A percentile compares a stretch with the other conserved stretches of the same genome.
Conservation (phyloP, 1,284 basidiomycete species). For the Neonothopanus nambi region DNA sequence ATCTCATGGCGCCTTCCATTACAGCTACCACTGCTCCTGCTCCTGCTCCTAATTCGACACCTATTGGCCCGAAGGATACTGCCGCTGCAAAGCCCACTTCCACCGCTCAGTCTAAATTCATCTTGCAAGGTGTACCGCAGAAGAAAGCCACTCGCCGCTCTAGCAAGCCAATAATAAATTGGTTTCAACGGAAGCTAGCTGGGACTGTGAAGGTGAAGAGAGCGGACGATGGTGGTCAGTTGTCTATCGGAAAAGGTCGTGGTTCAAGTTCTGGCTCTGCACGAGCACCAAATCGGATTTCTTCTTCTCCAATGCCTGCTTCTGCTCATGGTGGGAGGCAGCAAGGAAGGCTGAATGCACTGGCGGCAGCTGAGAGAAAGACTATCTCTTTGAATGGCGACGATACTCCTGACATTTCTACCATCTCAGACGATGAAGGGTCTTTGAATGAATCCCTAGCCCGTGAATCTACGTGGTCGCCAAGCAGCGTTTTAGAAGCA, state of each 20-base stretch:
- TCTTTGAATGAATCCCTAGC: constrained; percentile 54
- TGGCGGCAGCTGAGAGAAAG: constrained; percentile 43
- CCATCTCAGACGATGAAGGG: constrained; percentile 45
- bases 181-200: constrained; percentile 86
- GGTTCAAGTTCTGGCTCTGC: constrained; percentile 23
- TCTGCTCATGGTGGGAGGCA: constrained; percentile 31
- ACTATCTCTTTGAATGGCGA: constrained; percentile 68
- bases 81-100: constrained; percentile 1
- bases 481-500: constrained; percentile 70
- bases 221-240: constrained; percentile 29
- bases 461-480: constrained; percentile 74
- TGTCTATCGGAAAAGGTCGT: constrained; percentile 28
- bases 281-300: constrained; percentile 34
- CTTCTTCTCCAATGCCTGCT: constrained; percentile 42
- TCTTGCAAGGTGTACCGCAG: constrained; percentile 37
- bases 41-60: not conserved
- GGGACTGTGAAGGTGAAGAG: constrained; percentile 57
- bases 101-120: constrained; percentile 18
- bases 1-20: constrained; percentile 13
- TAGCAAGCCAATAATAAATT: constrained; percentile 87
- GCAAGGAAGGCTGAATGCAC: constrained; percentile 37
- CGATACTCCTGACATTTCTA: constrained; percentile 36
- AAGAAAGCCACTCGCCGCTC: constrained; percentile 64
- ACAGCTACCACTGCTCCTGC: constrained; percentile 11
- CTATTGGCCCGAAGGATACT: not conserved